phyloP scores from a whole-genome alignment of 2,329 filamentous ascomycete species.

The Chrysosporium keratinophilum region DNA sequence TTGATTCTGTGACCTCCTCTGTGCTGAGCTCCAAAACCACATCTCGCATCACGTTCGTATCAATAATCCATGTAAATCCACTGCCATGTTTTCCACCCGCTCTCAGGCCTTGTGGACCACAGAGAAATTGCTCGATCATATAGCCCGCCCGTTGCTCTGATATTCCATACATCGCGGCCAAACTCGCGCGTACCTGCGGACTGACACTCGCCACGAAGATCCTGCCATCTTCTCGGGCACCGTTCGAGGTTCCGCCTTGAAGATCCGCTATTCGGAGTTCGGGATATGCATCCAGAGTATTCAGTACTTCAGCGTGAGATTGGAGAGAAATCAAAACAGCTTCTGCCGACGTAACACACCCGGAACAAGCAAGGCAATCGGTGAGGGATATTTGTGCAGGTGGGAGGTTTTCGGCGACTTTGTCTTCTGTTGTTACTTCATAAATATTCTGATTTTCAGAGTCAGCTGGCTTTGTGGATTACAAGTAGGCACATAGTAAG shows the following conservation, averaged over 20 bases:
- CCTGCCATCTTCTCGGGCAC: slow-evolving; percentile 43
- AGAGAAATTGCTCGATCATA: slow-evolving; percentile 73
- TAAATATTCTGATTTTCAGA: slow-evolving; percentile 39
- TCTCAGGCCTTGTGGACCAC: slow-evolving; percentile 57
- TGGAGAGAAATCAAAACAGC: slow-evolving; percentile 93
- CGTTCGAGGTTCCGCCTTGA: slow-evolving; percentile 48
- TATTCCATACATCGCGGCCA: slow-evolving; percentile 72
- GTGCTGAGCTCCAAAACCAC: slow-evolving; percentile 71
- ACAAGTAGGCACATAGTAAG: not conserved
- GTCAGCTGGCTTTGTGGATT: not conserved
- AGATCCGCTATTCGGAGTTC: slow-evolving; percentile 40
- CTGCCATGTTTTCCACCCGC: slow-evolving; percentile 61
- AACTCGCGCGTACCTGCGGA: slow-evolving; percentile 77
- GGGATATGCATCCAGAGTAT: slow-evolving; percentile 58
- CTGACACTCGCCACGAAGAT: slow-evolving; percentile 88
- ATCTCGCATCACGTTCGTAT: slow-evolving; percentile 76
- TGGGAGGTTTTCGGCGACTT: slow-evolving; percentile 49
- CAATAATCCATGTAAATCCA: slow-evolving; percentile 78
- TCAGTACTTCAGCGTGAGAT: slow-evolving; percentile 82
- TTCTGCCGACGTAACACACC: slow-evolving; percentile 94
- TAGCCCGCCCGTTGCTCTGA: slow-evolving; percentile 62
- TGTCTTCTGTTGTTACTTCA: slow-evolving; percentile 90
- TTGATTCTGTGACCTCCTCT: slow-evolving; percentile 52
- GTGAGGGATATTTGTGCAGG: slow-evolving; percentile 91
- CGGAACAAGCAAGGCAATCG: slow-evolving; percentile 93